Evolutionary conservation across 2,329 filamentous ascomycete species (phyloP).

Genomic region (Fonsecaea monophora): DNA sequence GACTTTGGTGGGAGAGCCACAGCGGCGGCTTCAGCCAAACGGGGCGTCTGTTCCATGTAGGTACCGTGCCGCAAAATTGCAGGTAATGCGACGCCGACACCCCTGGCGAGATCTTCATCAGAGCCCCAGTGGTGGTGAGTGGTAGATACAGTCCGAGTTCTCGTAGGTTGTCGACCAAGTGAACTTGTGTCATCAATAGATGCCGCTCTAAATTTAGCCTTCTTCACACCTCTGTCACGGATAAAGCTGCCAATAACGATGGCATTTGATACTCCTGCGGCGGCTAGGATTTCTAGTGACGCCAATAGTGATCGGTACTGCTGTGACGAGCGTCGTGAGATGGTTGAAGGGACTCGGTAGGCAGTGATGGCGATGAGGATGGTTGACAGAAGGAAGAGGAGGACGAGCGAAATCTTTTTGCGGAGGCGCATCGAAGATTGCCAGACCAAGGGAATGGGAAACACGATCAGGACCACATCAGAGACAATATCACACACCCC

Average conservation of each 20-base stretch:
- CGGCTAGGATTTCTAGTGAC: constrained; percentile 87
- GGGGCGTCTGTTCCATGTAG: constrained; percentile 22
- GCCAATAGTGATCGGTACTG: constrained; percentile 88
- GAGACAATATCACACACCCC: constrained; percentile 87
- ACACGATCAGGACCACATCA: constrained; percentile 83
- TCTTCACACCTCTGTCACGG: constrained; percentile 87
- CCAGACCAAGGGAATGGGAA: constrained; percentile 87
- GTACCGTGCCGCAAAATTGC: constrained; percentile 54
- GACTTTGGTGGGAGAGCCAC: constrained; percentile 11
- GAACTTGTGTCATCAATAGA: constrained; percentile 51
- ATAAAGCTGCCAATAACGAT: constrained; percentile 92
- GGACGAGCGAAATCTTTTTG: constrained; percentile 78
- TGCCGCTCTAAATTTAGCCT: constrained; percentile 74
- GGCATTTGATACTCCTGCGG: constrained; percentile 84
- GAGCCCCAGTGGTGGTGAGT: constrained; percentile 80
- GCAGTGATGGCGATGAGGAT: constrained; percentile 79
- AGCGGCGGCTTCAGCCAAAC: constrained; percentile 31
- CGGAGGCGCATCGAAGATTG: constrained; percentile 76
- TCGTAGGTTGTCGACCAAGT: constrained; percentile 41
- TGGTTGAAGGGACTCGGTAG: constrained; percentile 80
- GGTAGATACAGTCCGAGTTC: constrained; percentile 64
- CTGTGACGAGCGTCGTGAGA: constrained; percentile 73
- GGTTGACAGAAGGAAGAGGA: constrained; percentile 85
- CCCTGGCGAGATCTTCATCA: constrained; percentile 86
- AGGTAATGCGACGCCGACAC: constrained; percentile 73